A percentile compares a stretch with the other conserved stretches of the same genome.
Conservation (phyloP, 768 basidiomycete species). For the Russula ochroleuca region DNA sequence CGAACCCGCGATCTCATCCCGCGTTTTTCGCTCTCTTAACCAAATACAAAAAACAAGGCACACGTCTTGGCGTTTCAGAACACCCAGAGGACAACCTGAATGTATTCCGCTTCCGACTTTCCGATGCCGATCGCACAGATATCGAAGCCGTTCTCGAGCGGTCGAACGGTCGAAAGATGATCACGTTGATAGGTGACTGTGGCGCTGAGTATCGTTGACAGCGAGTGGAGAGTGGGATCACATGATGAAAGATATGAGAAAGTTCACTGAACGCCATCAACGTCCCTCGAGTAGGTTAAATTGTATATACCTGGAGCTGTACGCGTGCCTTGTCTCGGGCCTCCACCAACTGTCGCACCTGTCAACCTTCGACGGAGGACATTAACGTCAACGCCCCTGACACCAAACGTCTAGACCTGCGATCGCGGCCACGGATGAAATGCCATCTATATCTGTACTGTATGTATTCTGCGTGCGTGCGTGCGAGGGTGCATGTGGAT, state of each 20-base stretch:
- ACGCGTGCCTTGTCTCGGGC: neutral
- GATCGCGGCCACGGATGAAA: neutral
- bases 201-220: constrained; percentile 70
- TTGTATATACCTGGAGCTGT: neutral
- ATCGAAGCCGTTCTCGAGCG: constrained; percentile 60
- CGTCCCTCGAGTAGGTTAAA: neutral
- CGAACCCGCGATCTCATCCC: neutral
- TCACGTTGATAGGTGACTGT: constrained; percentile 73
- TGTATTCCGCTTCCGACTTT: constrained; percentile 56
- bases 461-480: neutral
- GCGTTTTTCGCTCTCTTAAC: neutral
- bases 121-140: constrained; percentile 50
- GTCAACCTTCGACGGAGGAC: neutral
- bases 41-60: constrained; percentile 42
- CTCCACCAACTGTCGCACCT: neutral
- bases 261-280: neutral
- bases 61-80: constrained; percentile 69
- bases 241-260: neutral
- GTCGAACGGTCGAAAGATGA: constrained; percentile 60
- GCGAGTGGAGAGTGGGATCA: neutral
- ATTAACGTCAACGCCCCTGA: neutral
- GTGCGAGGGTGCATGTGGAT: neutral
- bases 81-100: constrained; percentile 65
- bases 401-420: neutral
- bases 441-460: neutral